Conservation (phyloP, 2,329 filamentous ascomycete genomes). For the Stemphylium beticola region DNA sequence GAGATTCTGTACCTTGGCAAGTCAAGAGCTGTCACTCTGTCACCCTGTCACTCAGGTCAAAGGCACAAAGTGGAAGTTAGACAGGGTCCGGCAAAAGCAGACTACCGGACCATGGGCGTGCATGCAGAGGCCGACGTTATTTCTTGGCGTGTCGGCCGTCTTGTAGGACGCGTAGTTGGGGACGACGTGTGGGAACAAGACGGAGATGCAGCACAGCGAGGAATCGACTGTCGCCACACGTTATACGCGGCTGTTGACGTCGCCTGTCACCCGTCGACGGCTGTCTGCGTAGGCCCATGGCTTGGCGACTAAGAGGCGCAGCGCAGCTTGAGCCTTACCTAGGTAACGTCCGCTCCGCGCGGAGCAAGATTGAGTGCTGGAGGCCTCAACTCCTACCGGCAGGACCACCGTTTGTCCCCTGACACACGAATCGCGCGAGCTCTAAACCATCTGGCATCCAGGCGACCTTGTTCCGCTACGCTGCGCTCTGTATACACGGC, state of each 20-base stretch:
- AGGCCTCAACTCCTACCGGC: conserved; percentile 6
- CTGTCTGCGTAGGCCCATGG: conserved; percentile 5
- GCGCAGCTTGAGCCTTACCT: conserved; percentile 6
- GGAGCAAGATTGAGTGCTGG: conserved; percentile 3
- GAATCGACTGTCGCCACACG: conserved; percentile 2
- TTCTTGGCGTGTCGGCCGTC: conserved; percentile 8
- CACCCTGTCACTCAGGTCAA: background rate
- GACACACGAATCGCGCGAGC: background rate
- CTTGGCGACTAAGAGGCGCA: conserved; percentile 33
- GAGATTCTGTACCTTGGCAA: background rate
- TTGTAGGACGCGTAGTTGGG: conserved; percentile 10
- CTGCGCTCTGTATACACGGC: background rate
- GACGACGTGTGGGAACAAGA: background rate
- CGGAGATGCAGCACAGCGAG: background rate
- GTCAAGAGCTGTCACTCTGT: background rate
- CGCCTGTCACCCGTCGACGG: conserved; percentile 20
- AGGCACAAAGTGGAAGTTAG: background rate
- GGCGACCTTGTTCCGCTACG: background rate
- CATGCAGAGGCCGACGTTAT: background rate
- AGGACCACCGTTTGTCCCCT: background rate
- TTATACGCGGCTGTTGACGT: conserved; percentile 37
- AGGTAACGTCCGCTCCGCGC: conserved; percentile 5
- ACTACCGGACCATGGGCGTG: conserved; percentile 2
- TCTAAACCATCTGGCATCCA: background rate
- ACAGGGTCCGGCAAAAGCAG: conserved; percentile 7